phyloP scores from a whole-genome alignment of 2,329 filamentous ascomycete genomes.

The Gnomoniopsis smithogilvyi region DNA sequence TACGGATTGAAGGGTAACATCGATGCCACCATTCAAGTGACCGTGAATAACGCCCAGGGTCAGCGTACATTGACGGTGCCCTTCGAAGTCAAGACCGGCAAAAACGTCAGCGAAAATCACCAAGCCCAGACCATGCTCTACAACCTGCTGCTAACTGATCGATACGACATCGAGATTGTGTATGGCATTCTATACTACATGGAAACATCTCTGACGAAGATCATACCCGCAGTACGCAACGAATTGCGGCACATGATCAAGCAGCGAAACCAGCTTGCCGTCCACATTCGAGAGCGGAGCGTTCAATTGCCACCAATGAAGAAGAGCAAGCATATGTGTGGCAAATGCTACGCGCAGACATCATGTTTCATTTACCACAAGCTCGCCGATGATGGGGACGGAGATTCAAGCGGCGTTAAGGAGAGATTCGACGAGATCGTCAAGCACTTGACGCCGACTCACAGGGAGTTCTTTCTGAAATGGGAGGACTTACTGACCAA shows the following conservation, averaged over 20 bases:
- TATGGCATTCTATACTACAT: conserved; percentile 95
- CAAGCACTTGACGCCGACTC: conserved; percentile 67
- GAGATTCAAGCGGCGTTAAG: conserved; percentile 76
- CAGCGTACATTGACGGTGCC: conserved; percentile 76
- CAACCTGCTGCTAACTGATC: conserved; percentile 85
- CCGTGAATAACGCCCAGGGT: conserved; percentile 68
- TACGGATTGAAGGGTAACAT: conserved; percentile 98
- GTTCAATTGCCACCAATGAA: conserved; percentile 82
- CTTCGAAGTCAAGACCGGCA: conserved; percentile 94
- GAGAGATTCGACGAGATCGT: conserved; percentile 81
- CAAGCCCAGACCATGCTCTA: conserved; percentile 94
- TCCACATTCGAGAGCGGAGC: conserved; percentile 77
- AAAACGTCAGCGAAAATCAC: conserved; percentile 76
- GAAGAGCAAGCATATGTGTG: conserved; percentile 76
- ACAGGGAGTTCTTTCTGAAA: conserved; percentile 84
- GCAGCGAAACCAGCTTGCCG: conserved; percentile 85
- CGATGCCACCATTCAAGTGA: conserved; percentile 90
- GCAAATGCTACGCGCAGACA: conserved; percentile 84
- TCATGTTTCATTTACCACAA: conserved; percentile 94
- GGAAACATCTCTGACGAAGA: conserved; percentile 81
- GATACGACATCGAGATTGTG: conserved; percentile 88
- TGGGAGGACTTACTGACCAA: conserved; percentile 94
- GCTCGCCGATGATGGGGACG: conserved; percentile 78
- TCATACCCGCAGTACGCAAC: conserved; percentile 79
- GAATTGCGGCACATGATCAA: conserved; percentile 97